A percentile compares a stretch with the other conserved stretches of the same genome.
Evolutionary conservation across 176 grass and related monocot genomes (phyloP).

Genomic region (Raddia guianensis): DNA sequence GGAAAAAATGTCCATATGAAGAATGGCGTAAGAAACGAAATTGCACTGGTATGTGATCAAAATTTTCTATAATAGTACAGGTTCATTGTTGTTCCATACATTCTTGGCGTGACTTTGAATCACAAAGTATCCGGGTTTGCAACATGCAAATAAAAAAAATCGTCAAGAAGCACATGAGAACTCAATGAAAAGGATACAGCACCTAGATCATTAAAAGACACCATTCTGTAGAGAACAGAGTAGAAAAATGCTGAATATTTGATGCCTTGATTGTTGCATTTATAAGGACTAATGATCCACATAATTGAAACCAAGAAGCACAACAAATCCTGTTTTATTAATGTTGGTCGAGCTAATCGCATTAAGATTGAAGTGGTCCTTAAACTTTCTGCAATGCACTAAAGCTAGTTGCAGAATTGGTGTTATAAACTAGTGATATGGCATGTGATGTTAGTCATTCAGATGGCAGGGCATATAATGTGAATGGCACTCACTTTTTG

Average conservation of each 20-base stretch:
- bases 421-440: slow-evolving; percentile 4
- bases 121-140: neutral
- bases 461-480: neutral
- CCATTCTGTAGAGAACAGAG: neutral
- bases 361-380: neutral
- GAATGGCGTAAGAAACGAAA: neutral
- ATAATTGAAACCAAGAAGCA: neutral
- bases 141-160: neutral
- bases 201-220: neutral
- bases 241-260: neutral
- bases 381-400: neutral
- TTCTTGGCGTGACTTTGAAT: neutral
- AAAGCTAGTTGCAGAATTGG: neutral
- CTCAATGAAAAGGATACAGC: neutral
- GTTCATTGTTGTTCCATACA: neutral
- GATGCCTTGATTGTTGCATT: neutral
- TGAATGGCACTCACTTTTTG: neutral
- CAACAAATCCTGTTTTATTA: slow-evolving; percentile 9
- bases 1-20: neutral
- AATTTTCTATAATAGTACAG: neutral
- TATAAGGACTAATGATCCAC: neutral
- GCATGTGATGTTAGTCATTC: neutral
- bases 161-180: neutral
- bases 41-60: neutral
- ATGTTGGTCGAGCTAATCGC: neutral